Evolutionary conservation across 1,284 basidiomycete species (phyloP).

Genomic region (Ustilago nuda): DNA sequence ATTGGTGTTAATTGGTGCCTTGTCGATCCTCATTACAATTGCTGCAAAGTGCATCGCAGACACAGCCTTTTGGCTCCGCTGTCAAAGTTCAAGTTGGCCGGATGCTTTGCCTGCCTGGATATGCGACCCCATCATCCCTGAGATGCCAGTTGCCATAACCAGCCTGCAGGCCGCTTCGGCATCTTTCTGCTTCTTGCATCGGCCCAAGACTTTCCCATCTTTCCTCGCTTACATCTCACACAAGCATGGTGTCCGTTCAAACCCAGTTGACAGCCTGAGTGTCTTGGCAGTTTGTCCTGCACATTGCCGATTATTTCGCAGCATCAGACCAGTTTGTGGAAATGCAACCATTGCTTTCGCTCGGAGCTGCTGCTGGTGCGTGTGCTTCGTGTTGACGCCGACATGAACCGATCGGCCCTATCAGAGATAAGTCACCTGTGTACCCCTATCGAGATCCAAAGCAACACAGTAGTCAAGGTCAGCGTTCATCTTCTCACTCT

Average conservation of each 20-base stretch:
- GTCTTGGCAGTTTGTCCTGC: not conserved
- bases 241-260: not conserved
- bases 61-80: not conserved
- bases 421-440: slow-evolving; percentile 52
- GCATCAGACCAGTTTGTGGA: too few species aligned
- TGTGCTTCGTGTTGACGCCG: not conserved
- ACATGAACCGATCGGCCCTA: not conserved
- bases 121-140: not conserved
- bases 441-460: slow-evolving; percentile 23
- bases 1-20: not conserved
- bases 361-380: not conserved
- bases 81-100: not conserved
- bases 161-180: not conserved
- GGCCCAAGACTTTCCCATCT: slow-evolving; percentile 15
- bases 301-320: slow-evolving; percentile 2
- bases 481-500: not conserved
- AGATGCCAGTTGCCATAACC: not conserved
- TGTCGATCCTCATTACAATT: not conserved
- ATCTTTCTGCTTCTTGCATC: slow-evolving; percentile 3
- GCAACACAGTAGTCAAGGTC: not conserved
- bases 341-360: too few species aligned
- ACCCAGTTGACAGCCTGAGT: too few species aligned
- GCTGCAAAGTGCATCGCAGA: not conserved
- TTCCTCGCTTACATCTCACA: not conserved
- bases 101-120: not conserved